phyloP scores from a whole-genome alignment of 1,139 yeast genomes.

The Diutina pseudorugosa region DNA sequence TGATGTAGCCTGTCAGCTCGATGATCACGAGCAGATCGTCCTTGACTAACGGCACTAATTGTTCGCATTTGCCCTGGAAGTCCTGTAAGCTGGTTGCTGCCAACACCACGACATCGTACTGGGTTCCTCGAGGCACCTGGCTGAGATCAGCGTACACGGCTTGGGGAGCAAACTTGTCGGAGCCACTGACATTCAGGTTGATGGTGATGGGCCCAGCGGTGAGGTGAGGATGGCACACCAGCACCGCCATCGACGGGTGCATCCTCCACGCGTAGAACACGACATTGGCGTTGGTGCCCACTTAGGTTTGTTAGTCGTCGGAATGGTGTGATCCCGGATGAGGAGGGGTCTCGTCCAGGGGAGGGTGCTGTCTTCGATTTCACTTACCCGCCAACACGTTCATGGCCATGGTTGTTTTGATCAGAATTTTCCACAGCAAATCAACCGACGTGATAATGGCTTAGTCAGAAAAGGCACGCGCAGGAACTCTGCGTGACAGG shows the following conservation, averaged over 20 bases:
- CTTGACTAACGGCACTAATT: constrained; percentile 17
- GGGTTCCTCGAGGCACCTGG: constrained; percentile 12
- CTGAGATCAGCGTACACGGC: constrained; percentile 6
- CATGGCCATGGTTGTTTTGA: not conserved
- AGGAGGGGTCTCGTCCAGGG: too few relatives aligned
- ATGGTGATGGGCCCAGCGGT: constrained; percentile 6
- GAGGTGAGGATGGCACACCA: constrained; percentile 7
- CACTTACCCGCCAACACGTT: not conserved
- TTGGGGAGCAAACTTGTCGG: constrained; percentile 6
- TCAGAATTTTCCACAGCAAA: constrained; percentile 2
- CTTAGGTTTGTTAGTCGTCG: constrained; percentile 7
- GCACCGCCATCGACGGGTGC: constrained; percentile 7
- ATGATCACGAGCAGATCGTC: constrained; percentile 39
- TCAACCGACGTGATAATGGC: not conserved
- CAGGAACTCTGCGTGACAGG: constrained; percentile 3
- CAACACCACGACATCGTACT: constrained; percentile 25
- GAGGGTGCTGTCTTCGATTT: too few relatives aligned
- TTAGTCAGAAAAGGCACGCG: constrained; percentile 1
- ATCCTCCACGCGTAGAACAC: constrained; percentile 11
- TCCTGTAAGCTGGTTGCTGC: constrained; percentile 30
- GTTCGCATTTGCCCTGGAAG: constrained; percentile 21
- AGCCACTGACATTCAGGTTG: constrained; percentile 5
- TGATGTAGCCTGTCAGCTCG: constrained; percentile 62
- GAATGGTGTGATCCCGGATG: too few relatives aligned
- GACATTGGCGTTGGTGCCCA: constrained; percentile 15